phyloP scores from a whole-genome alignment of 805 yeast species.

The Jamesozyma lodderae region DNA sequence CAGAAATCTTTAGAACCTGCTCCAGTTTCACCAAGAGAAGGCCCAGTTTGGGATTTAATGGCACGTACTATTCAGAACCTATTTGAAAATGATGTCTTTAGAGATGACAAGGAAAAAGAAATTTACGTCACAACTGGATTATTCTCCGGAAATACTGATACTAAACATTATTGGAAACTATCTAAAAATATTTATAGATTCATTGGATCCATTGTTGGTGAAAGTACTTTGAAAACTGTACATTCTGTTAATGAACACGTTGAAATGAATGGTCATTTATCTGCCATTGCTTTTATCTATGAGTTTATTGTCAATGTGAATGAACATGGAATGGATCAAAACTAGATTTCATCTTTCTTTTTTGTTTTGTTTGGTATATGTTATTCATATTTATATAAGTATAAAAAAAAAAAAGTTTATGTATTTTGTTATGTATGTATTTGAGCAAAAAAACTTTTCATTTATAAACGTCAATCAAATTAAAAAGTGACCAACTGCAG shows the following conservation, averaged over 20 bases:
- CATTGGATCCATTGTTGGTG: slow-evolving; percentile 17
- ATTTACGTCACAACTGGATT: slow-evolving; percentile 39
- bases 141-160: slow-evolving; percentile 55
- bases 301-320: slow-evolving; percentile 35
- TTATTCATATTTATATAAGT: background rate
- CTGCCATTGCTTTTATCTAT: slow-evolving; percentile 47
- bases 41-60: slow-evolving; percentile 34
- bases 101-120: slow-evolving; percentile 10
- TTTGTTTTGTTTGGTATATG: background rate
- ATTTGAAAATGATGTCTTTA: slow-evolving; percentile 41
- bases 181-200: slow-evolving; percentile 48
- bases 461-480: slow-evolving; percentile 7
- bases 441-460: background rate
- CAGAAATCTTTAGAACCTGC: slow-evolving; percentile 31
- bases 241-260: slow-evolving; percentile 62
- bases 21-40: slow-evolving; percentile 32
- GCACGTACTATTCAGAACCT: slow-evolving; percentile 49
- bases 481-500: slow-evolving; percentile 19
- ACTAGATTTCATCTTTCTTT: background rate
- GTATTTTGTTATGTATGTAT: background rate
- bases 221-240: slow-evolving; percentile 25
- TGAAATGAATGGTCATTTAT: slow-evolving; percentile 48
- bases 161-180: slow-evolving; percentile 49
- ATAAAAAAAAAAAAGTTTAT: background rate
- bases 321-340: slow-evolving; percentile 11